Evolutionary conservation across 1,284 basidiomycete genomes (phyloP), one percentile per base, ranked within the genome.

Genomic region (Wolfiporia cocos): DNA sequence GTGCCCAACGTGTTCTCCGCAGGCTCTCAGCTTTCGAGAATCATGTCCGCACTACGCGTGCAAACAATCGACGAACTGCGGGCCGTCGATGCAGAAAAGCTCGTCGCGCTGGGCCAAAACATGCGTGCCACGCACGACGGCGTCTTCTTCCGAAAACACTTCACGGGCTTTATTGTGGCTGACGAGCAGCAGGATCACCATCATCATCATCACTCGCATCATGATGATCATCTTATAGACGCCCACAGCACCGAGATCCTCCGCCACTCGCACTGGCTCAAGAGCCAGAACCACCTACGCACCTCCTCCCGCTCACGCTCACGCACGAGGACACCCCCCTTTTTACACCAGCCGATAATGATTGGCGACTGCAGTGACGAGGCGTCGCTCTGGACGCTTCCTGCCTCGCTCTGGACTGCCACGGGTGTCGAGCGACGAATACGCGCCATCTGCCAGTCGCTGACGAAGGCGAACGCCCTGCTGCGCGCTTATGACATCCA

Each of bases 321-420:
- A 29, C 49, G 59, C 24, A 34, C 57, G 40, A 42, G 57, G 33
- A 41, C 44, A 34, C 45, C 47, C 42, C 42, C 50, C 41, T 55
- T 57, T 33, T 65, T 58, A 45, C 63, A 72, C 5, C 84, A 86
- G 47, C 80, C 84, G 0, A 65, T 87, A 37, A 78, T 87, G 46
- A 81, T 87, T 39, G 84, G 84, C 14, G 84, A 87, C 57, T 79
- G 74, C 37, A 70, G 70, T n/a, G 73, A 68, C 42, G 83, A 86
- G 48, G 76, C 80, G 7, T 67, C 76, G 37, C 65, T 78, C 9
- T 85, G 80, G 79, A 71, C 74, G 0, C 55, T 65, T 2, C 66
- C 74, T 5, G 71, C 73, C 1, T 81, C 78, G 4, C 57, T 71
- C 5, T 87, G 84, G 84, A 76, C 73, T 0, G 63, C 78, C 0